Evolutionary conservation across 164 flowering plant genomes (phyloP).

Genomic region (Vitis rupestris): DNA sequence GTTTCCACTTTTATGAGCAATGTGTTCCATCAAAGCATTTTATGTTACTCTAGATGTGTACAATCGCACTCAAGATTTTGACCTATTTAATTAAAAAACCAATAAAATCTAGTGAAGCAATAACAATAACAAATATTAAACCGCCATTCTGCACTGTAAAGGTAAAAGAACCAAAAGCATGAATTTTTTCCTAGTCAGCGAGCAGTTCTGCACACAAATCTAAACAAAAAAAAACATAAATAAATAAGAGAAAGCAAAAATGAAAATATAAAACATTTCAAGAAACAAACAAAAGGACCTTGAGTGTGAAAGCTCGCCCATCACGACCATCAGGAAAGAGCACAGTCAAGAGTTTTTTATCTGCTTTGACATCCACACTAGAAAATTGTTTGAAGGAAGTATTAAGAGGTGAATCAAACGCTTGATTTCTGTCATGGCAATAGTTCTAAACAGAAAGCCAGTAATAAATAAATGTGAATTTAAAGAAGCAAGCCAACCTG

Average conservation of each 20-base stretch:
- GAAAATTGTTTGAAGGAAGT: slow-evolving; percentile 10
- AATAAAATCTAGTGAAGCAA: too few relatives aligned
- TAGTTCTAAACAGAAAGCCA: not conserved
- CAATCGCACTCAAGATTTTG: too few relatives aligned
- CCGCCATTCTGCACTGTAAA: not conserved
- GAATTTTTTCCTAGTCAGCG: too few relatives aligned
- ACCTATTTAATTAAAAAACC: too few relatives aligned
- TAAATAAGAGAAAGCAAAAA: slow-evolving; percentile 1
- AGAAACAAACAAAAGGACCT: slow-evolving; percentile 40
- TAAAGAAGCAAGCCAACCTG: slow-evolving; percentile 64
- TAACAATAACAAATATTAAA: too few relatives aligned
- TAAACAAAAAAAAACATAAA: not conserved
- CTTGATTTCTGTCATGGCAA: not conserved
- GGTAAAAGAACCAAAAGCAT: not conserved
- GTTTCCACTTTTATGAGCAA: too few relatives aligned
- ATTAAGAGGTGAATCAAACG: slow-evolving; percentile 5
- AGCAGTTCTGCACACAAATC: not conserved
- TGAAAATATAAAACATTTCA: not conserved
- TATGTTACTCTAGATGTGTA: too few relatives aligned
- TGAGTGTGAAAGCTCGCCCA: slow-evolving; percentile 94
- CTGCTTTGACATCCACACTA: slow-evolving; percentile 87
- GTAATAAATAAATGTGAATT: slow-evolving; percentile 5
- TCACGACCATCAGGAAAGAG: slow-evolving; percentile 95
- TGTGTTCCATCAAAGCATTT: too few relatives aligned
- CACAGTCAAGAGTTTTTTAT: slow-evolving; percentile 91